Percentiles rank a stretch among this genome's conserved stretches.
Evolutionary conservation across 441 rosid genomes (phyloP).

Genomic region (Jatropha multifida): DNA sequence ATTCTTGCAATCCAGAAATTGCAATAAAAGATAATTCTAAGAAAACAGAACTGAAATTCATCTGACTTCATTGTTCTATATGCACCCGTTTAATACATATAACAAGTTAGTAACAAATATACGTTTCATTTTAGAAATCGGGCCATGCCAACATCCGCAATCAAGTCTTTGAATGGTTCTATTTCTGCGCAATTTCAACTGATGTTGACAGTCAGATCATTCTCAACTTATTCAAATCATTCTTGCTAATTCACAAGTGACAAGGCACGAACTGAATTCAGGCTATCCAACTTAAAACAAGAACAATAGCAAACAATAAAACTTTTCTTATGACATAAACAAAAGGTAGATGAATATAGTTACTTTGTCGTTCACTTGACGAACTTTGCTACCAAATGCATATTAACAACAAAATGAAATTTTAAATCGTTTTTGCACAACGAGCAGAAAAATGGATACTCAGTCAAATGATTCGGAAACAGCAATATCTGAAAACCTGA

Average conservation of each 20-base stretch:
- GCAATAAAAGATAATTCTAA: neutral
- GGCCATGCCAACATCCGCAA: neutral
- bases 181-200: neutral
- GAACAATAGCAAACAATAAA: neutral
- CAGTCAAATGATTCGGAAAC: neutral
- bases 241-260: conserved; percentile 1
- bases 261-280: neutral
- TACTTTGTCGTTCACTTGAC: neutral
- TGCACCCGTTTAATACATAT: neutral
- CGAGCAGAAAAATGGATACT: too few species aligned
- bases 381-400: neutral
- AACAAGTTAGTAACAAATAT: neutral
- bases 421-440: neutral
- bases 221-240: neutral
- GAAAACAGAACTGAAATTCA: neutral
- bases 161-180: neutral
- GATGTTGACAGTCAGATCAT: neutral
- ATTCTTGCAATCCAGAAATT: neutral
- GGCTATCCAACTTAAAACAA: neutral
- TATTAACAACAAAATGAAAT: neutral
- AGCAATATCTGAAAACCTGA: neutral
- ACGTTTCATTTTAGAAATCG: neutral
- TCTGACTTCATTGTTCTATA: neutral
- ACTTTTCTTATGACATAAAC: neutral
- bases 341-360: neutral